These are phyloP conservation scores for Coniochaeta prunicola DNA, from an alignment of 2,329 filamentous ascomycete species.

Conservation along the genomic window DNA sequence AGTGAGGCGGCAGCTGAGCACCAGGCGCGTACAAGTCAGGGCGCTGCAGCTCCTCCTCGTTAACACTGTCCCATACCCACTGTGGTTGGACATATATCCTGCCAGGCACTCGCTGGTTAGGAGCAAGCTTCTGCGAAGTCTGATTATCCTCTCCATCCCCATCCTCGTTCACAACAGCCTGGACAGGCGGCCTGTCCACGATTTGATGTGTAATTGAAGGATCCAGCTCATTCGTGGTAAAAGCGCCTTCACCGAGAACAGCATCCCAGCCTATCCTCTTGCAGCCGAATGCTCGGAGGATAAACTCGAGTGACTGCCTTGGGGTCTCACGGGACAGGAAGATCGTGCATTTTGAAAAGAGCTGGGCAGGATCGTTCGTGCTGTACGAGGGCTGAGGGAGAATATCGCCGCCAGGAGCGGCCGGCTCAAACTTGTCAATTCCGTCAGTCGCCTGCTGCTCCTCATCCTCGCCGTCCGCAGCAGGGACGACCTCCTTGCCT, in stretches of 20 bases:
- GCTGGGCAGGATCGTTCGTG: constrained; percentile 59
- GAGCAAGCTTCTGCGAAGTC: constrained; percentile 49
- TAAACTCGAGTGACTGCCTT: constrained; percentile 82
- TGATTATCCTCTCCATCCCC: constrained; percentile 51
- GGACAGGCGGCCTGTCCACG: constrained; percentile 78
- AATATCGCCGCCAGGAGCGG: constrained; percentile 76
- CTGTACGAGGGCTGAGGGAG: constrained; percentile 69
- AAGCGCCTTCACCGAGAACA: constrained; percentile 84
- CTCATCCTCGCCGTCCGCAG: constrained; percentile 33
- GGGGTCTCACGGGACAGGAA: constrained; percentile 93
- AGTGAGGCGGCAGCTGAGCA: constrained; percentile 81
- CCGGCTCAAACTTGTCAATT: constrained; percentile 88
- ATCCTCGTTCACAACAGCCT: constrained; percentile 40
- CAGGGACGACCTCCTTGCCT: constrained; percentile 27
- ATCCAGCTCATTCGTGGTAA: constrained; percentile 82
- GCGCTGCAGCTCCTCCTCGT: constrained; percentile 81
- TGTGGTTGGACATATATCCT: constrained; percentile 92
- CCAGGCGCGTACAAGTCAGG: constrained; percentile 87
- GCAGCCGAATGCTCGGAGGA: constrained; percentile 90
- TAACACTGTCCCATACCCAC: constrained; percentile 97
- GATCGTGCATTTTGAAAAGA: constrained; percentile 86
- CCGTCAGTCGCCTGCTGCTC: constrained; percentile 47
- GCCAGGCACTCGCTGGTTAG: constrained; percentile 75
- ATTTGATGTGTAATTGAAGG: constrained; percentile 92
- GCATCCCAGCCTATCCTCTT: constrained; percentile 93